A percentile compares a stretch with the other conserved stretches of the same genome.
Evolutionary conservation across 177 flowering plant genomes (phyloP).

Genomic region (Vitis hybrid): DNA sequence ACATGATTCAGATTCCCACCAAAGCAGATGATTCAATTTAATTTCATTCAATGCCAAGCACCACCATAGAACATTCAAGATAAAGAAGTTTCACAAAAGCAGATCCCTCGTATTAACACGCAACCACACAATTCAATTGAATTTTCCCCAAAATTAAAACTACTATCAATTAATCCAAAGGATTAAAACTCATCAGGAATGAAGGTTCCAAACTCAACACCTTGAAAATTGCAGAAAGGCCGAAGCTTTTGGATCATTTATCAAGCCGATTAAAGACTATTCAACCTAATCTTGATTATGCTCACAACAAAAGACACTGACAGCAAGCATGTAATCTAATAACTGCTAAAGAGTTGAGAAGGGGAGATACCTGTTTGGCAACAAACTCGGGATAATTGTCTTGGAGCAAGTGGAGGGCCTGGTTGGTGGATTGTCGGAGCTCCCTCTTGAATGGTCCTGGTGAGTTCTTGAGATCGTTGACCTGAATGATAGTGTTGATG

Average conservation of each 20-base stretch:
- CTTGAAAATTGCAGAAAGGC: too few relatives aligned
- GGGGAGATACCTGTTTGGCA: conserved; percentile 66
- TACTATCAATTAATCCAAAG: too few relatives aligned
- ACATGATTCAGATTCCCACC: background rate
- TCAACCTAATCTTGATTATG: too few relatives aligned
- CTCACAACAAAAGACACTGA: background rate
- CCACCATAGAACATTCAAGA: too few relatives aligned
- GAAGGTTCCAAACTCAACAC: too few relatives aligned
- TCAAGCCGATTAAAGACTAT: too few relatives aligned
- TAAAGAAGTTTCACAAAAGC: too few relatives aligned
- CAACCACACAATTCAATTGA: background rate
- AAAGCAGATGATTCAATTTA: background rate
- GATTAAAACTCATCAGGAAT: too few relatives aligned
- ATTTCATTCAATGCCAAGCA: background rate
- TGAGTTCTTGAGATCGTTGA: conserved; percentile 68
- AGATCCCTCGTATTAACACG: background rate
- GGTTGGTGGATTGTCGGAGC: conserved; percentile 52
- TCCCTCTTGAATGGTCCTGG: conserved; percentile 64
- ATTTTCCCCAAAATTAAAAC: background rate
- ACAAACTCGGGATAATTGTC: conserved; percentile 91
- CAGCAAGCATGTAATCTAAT: too few relatives aligned
- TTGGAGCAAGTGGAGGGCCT: conserved; percentile 66
- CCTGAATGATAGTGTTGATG: conserved; percentile 62
- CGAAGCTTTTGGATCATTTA: too few relatives aligned
- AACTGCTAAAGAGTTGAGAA: background rate